Percentiles rank a stretch among this genome's conserved stretches.
phyloP scores from a whole-genome alignment of 768 basidiomycete genomes.

The Hericium alpestre region DNA sequence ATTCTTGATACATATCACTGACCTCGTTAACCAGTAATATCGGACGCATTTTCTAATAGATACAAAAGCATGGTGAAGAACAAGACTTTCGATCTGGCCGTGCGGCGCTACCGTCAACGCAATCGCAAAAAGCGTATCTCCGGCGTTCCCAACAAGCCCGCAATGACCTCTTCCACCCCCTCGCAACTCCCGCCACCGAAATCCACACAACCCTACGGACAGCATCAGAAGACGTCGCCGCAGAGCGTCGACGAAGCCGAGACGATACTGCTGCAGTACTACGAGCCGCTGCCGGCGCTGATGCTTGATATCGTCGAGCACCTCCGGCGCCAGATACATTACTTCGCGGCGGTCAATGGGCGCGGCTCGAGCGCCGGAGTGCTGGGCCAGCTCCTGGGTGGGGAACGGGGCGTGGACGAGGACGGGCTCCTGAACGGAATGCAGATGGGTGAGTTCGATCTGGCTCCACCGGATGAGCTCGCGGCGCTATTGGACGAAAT shows the following conservation, averaged over 20 bases:
- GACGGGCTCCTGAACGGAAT: not conserved
- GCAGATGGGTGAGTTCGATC: not conserved
- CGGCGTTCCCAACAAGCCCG: too few relatives aligned
- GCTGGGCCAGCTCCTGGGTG: conserved; percentile 6
- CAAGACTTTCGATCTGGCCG: conserved; percentile 11
- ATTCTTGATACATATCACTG: not conserved
- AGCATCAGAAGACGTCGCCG: not conserved
- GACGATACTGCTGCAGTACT: conserved; percentile 17
- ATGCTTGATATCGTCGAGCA: conserved; percentile 26
- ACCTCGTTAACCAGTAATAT: conserved; percentile 35
- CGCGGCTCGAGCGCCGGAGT: not conserved
- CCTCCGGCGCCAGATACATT: conserved; percentile 33
- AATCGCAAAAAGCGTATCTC: not conserved
- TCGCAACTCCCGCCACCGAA: not conserved
- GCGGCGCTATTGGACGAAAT: conserved; percentile 32
- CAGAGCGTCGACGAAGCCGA: conserved; percentile 5
- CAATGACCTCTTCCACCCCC: not conserved
- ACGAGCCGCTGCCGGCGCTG: conserved; percentile 30
- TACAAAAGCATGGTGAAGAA: conserved; percentile 25
- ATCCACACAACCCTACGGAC: not conserved
- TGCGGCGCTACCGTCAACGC: conserved; percentile 8
- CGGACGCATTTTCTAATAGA: conserved; percentile 55
- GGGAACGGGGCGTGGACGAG: not conserved
- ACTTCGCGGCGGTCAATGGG: conserved; percentile 17
- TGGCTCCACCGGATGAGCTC: conserved; percentile 19